Percentiles rank a stretch among this genome's conserved stretches.
Conservation (phyloP, 2,329 filamentous ascomycete genomes). For the Ophiostoma tasmaniense region DNA sequence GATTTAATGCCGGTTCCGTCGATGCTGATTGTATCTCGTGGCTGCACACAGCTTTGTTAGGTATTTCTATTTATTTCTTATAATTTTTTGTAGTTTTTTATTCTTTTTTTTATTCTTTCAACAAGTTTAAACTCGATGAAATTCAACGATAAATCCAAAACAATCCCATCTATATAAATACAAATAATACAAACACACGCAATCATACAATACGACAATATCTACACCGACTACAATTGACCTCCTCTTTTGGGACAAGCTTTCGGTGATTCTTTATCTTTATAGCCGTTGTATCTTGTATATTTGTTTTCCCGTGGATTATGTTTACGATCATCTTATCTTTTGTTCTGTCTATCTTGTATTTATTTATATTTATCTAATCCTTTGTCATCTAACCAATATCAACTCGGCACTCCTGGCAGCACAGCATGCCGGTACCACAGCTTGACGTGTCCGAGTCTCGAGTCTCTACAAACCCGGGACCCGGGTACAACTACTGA, state of each 20-base stretch:
- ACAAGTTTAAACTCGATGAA: too few species aligned
- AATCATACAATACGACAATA: neutral
- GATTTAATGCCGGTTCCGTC: neutral
- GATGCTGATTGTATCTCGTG: neutral
- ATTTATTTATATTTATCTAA: neutral
- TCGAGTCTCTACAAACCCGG: too few species aligned
- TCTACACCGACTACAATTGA: neutral
- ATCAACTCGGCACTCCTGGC: neutral
- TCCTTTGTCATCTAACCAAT: neutral
- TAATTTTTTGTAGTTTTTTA: neutral
- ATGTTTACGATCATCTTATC: too few species aligned
- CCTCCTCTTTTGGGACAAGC: slow-evolving; percentile 16
- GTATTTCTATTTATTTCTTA: too few species aligned
- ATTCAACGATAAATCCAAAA: neutral
- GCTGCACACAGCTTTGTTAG: too few species aligned
- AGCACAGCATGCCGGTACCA: neutral
- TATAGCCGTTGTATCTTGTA: neutral
- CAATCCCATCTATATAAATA: neutral
- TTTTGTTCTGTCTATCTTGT: neutral
- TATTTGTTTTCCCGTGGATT: neutral
- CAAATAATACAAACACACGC: neutral
- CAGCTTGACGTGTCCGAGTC: neutral
- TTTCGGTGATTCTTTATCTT: neutral
- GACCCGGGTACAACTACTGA: too few species aligned
- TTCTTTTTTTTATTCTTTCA: too few species aligned